Base-by-base conservation (phyloP, 148 eudicot species). In the Diospyros kaki region DNA sequence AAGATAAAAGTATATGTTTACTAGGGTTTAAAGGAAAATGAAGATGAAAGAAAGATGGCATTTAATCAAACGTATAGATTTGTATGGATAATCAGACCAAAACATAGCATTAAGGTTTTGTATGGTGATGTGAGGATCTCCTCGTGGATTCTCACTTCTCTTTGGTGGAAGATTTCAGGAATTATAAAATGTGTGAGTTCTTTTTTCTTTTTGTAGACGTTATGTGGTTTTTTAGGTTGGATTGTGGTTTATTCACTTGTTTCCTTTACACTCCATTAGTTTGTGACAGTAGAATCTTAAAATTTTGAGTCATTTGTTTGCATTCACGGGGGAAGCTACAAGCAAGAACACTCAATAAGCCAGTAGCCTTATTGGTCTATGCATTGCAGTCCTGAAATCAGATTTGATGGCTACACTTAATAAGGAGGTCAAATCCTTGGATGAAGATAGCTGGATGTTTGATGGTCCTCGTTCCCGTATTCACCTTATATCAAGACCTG, bases 391-490 rank as follows among this genome's bases (percentile, higher is more conserved):
- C 58, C 84, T 95, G 72, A 95, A 95, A 81, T 54, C 93, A 15
- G 97, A 95, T 68, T 76, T 95, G 75, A 86, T 87, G 89, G 93
- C 84, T 12, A 81, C 88, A 42, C 91, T 95, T 51, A 83, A 87
- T 76, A 90, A 95, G 81, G 91, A 83, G 82, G 96, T 95, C 42
- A 95, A 92, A 79, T 87, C 91, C 65, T 80, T 95, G 81, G 98
- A 95, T 72, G 96, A 95, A 70, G 98, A 95, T 84, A 85, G 79
- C 66, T 95, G 98, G 98, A 95, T 90, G 98, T 92, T 90, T 64
- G 97, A 95, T 40, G 97, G 91, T 59, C 98, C 98, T 83, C 88
- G 98, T 58, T 95, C 98, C 75, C 89, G 93, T 42, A 92, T 95
- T 67, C 83, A 92, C 80, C 86, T 81, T 61, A 88, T 90, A 54